Conservation (phyloP, 768 basidiomycete genomes). For the Trametes cinnabarina region DNA sequence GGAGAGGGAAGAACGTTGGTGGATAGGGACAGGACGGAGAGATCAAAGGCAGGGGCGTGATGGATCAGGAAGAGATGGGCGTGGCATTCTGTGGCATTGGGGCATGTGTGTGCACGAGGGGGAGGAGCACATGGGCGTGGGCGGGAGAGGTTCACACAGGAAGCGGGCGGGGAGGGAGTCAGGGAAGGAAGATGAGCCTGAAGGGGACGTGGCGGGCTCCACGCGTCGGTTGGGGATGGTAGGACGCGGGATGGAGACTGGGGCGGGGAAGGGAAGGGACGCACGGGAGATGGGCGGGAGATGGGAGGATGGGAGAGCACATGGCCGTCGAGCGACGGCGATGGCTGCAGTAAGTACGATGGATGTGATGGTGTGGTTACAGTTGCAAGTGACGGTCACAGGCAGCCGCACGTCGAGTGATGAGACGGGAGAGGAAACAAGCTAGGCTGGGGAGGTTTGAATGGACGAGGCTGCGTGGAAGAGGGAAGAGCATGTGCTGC, state of each 20-base stretch:
- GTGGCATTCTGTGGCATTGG: neutral
- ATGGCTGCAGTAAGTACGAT: neutral
- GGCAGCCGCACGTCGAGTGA: too few species aligned
- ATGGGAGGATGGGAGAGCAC: neutral
- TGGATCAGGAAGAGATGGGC: neutral
- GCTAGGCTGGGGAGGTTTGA: too few species aligned
- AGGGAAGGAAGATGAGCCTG: conserved; percentile 10
- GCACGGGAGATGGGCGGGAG: neutral
- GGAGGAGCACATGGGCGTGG: conserved; percentile 12
- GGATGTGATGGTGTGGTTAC: conserved; percentile 10
- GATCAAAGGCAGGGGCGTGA: neutral
- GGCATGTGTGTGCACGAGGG: conserved; percentile 1
- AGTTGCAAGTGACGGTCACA: too few species aligned
- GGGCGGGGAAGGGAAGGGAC: neutral
- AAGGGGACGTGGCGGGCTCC: neutral
- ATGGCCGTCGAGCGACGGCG: conserved; percentile 10
- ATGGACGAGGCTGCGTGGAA: conserved; percentile 22
- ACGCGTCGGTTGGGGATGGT: neutral
- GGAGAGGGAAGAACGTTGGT: conserved; percentile 10
- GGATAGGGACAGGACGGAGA: neutral
- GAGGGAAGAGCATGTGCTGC: conserved; percentile 22
- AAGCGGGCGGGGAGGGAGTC: conserved; percentile 8
- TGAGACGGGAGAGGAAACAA: too few species aligned
- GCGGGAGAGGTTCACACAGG: conserved; percentile 10
- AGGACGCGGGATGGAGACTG: neutral